Evolutionary conservation across 2,329 filamentous ascomycete species (phyloP).

Genomic region (Fusarium sp.): DNA sequence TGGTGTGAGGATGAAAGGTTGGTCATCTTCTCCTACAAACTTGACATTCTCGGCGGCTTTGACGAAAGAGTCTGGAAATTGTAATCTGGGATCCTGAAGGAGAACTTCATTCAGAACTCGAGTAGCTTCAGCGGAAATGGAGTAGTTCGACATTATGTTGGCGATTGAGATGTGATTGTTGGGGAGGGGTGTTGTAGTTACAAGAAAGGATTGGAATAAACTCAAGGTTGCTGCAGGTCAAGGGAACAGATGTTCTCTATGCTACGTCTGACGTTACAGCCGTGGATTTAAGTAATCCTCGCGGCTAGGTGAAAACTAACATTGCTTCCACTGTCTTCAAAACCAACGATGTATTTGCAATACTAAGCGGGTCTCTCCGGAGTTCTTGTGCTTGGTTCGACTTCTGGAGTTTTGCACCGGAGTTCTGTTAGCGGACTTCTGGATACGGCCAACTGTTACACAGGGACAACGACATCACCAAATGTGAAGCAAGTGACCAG

Average conservation of each 20-base stretch:
- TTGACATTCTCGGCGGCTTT: background rate
- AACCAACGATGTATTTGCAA: background rate
- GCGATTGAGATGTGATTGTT: background rate
- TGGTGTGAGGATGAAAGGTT: background rate
- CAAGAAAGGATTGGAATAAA: background rate
- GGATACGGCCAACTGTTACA: too few species aligned
- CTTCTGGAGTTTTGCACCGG: background rate
- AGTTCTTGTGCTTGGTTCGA: background rate
- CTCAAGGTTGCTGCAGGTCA: background rate
- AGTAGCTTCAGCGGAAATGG: background rate
- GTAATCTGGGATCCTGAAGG: background rate
- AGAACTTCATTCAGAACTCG: background rate
- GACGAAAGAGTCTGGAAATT: background rate
- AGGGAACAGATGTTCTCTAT: background rate
- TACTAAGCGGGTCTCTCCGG: background rate
- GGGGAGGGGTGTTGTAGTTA: background rate
- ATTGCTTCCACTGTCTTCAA: background rate
- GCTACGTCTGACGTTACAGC: background rate
- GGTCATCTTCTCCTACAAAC: background rate
- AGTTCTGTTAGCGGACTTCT: background rate
- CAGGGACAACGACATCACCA: background rate
- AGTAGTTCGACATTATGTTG: background rate
- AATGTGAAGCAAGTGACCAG: background rate
- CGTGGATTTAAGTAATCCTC: background rate
- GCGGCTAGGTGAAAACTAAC: background rate